A percentile compares a stretch with the other conserved stretches of the same genome.
Evolutionary conservation across 768 basidiomycete species (phyloP).

Genomic region (Suillus subluteus): DNA sequence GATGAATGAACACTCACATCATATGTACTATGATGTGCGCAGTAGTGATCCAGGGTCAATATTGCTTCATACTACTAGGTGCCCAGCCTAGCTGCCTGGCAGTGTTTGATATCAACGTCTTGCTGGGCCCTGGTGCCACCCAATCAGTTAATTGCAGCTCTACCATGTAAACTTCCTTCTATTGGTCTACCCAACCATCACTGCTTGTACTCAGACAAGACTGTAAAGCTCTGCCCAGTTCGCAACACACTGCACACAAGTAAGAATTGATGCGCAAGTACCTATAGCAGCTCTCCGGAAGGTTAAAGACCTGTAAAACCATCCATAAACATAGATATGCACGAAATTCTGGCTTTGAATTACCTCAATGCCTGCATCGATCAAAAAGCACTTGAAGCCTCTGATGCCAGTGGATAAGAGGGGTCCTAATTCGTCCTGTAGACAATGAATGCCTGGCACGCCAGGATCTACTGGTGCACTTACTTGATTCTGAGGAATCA

Average conservation of each 20-base stretch:
- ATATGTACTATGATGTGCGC: background rate
- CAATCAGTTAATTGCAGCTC: background rate
- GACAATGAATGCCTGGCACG: background rate
- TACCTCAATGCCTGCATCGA: slow-evolving; percentile 94
- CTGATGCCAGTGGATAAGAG: slow-evolving; percentile 81
- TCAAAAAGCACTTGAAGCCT: slow-evolving; percentile 97
- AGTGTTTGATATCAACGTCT: background rate
- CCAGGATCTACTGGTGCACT: slow-evolving; percentile 16
- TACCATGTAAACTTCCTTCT: background rate
- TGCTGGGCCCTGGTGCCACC: background rate
- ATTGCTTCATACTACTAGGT: background rate
- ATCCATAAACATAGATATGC: slow-evolving; percentile 16
- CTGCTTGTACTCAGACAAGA: background rate
- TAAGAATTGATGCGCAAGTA: background rate
- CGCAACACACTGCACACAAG: background rate
- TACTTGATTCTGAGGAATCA: slow-evolving; percentile 90
- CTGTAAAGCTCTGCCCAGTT: background rate
- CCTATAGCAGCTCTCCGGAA: slow-evolving; percentile 42
- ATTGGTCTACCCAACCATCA: background rate
- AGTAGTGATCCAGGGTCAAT: background rate
- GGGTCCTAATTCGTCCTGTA: slow-evolving; percentile 71
- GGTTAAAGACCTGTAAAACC: slow-evolving; percentile 41
- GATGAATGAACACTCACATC: background rate
- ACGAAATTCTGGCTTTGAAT: background rate
- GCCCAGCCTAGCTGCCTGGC: background rate